These are phyloP conservation scores for Metschnikowia amazonensis DNA, from an alignment of 805 yeast genomes.

Conservation along the genomic window DNA sequence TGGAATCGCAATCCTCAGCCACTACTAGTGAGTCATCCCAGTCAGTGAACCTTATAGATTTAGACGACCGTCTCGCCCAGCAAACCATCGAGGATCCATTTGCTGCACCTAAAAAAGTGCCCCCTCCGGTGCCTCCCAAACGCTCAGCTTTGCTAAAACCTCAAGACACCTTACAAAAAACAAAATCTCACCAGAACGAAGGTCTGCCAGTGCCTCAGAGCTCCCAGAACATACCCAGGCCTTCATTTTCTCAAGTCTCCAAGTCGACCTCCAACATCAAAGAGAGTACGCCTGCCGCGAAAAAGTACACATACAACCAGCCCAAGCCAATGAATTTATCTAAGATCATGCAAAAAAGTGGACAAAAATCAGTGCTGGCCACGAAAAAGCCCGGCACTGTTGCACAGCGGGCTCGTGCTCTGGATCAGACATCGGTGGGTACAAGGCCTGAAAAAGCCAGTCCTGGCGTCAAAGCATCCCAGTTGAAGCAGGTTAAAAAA, in stretches of 20 bases:
- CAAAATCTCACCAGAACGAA: slow-evolving; percentile 2
- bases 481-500: slow-evolving; percentile 17
- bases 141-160: slow-evolving; percentile 6
- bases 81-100: slow-evolving; percentile 22
- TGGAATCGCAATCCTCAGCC: slow-evolving; percentile 8
- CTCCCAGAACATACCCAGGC: not conserved
- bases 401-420: slow-evolving; percentile 8
- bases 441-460: slow-evolving; percentile 1
- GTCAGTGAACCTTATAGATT: slow-evolving; percentile 63
- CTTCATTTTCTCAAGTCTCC: slow-evolving; percentile 9
- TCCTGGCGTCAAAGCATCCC: slow-evolving; percentile 4
- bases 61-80: slow-evolving; percentile 50
- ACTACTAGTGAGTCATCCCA: slow-evolving; percentile 9
- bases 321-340: slow-evolving; percentile 39
- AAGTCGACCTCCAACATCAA: slow-evolving; percentile 26
- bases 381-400: slow-evolving; percentile 1
- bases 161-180: not conserved
- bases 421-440: slow-evolving; percentile 5
- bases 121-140: slow-evolving; percentile 21
- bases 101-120: slow-evolving; percentile 8
- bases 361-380: slow-evolving; percentile 1
- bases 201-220: not conserved
- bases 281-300: slow-evolving; percentile 10
- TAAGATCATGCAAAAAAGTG: slow-evolving; percentile 28
- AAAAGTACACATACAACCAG: slow-evolving; percentile 32